These are phyloP conservation scores for Jacaranda mimosifolia DNA, from an alignment of 257 asterid species.

Conservation along the genomic window DNA sequence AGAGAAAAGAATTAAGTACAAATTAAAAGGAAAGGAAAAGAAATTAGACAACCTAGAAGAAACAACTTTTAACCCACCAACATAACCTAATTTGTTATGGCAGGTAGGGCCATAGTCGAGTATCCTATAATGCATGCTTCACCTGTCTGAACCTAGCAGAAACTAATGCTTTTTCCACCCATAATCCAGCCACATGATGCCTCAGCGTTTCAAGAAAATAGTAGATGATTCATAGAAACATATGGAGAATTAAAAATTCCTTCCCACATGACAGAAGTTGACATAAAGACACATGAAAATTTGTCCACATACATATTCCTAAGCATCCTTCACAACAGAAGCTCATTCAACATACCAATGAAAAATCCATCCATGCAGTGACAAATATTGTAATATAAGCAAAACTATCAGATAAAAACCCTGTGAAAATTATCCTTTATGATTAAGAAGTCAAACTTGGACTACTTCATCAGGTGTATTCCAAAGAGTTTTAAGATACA, in stretches of 20 bases:
- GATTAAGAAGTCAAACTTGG: slow-evolving; percentile 27
- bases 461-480: slow-evolving; percentile 16
- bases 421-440: background rate
- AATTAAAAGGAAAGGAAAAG: background rate
- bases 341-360: slow-evolving; percentile 14
- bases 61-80: no score
- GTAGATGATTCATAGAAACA: slow-evolving; percentile 2
- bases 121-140: background rate
- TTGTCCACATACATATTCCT: background rate
- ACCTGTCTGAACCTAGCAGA: slow-evolving; percentile 22
- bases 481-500: slow-evolving; percentile 27
- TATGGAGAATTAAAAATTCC: background rate
- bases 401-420: slow-evolving; percentile 7
- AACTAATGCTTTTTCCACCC: background rate
- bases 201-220: slow-evolving; percentile 21
- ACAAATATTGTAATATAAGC: background rate
- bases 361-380: slow-evolving; percentile 10
- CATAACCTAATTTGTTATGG: no score
- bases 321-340: background rate
- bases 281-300: background rate
- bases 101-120: background rate
- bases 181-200: slow-evolving; percentile 12
- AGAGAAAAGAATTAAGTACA: background rate
- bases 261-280: background rate
- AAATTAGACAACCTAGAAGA: no score